Base-by-base conservation (phyloP, 192 early-diverging fungal genomes). In the Dispira parvispora region DNA sequence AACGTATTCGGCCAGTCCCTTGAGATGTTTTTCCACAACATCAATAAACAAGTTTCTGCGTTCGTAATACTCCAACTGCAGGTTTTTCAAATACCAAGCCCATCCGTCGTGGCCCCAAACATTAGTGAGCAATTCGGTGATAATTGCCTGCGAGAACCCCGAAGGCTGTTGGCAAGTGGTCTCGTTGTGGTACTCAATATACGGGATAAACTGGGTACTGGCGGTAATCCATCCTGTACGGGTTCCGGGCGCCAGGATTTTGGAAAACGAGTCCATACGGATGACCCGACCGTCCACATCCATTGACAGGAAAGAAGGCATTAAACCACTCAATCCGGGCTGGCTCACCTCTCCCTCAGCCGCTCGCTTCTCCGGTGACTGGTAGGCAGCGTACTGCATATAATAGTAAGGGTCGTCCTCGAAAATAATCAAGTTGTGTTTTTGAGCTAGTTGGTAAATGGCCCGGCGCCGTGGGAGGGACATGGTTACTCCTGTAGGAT, bases 351-450 rank as follows among this genome's bases (percentile, higher is more conserved):
- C 43, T 0, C 18, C 14, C 14, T 11, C 57, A 14, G 2, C 27
- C 18, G 18, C 57, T 18, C 32, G 27, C 23, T 62, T 53, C 26
- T 57, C 20, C 10, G 63, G 62, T 38, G 62, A 47, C 20, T 42
- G 54, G 55, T 70, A 73, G 18, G 65, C 64, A 27, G 71, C 71
- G 61, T 82, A 80, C 74, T 95, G 92, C 42, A 98, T 69, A 56
- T 89, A 94, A 64, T 89, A 94, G 68, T 98, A 98, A 18, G 94
- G 93, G 69, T 96, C 94, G 65, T 98, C 95, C 69, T 98, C 95
- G 27, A 94, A 70, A 38, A 98, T 88, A n/a, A 98, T 71, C 55
- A 98, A 62, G 54, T 89, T 73, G 68, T 88, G 85, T 63, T 82
- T 75, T 52, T 76, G 76, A 9, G 84, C 84, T 61, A 95, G 77